Conservation (phyloP, 345 rosid species). For the Aegle marmelos region DNA sequence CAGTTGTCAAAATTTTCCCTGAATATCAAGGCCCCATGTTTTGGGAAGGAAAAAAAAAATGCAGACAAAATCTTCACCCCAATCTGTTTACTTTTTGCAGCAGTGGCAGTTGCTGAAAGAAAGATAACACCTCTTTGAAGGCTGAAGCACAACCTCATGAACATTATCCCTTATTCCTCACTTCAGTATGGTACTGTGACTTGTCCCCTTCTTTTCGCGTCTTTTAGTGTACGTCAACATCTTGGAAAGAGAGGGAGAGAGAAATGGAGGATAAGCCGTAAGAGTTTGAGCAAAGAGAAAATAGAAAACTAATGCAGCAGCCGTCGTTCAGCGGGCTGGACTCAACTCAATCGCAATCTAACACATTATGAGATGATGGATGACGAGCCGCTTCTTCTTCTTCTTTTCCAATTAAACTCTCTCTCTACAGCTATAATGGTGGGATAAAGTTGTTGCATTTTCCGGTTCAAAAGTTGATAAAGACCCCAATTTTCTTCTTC, state of each 20-base stretch:
- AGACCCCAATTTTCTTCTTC: too few species aligned
- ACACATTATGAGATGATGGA: neutral
- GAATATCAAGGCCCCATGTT: neutral
- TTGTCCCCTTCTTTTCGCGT: neutral
- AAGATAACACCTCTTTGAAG: neutral
- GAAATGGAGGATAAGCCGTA: neutral
- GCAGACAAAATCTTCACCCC: neutral
- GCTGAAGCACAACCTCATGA: slow-evolving; percentile 30
- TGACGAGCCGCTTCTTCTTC: neutral
- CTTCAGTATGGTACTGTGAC: neutral
- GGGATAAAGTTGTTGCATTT: too few species aligned
- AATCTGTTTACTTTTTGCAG: neutral
- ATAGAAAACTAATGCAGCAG: neutral
- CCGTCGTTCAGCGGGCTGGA: neutral
- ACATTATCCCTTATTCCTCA: slow-evolving; percentile 21
- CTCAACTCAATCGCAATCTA: neutral
- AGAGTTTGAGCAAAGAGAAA: neutral
- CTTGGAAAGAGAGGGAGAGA: neutral
- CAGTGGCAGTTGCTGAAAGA: neutral
- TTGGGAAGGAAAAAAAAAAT: neutral
- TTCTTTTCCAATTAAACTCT: too few species aligned
- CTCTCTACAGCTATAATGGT: too few species aligned
- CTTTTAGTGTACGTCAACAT: neutral
- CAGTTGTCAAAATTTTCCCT: neutral
- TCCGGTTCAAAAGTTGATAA: too few species aligned